Conservation (phyloP, 2,329 filamentous ascomycete genomes). For the Canariomyces notabilis region DNA sequence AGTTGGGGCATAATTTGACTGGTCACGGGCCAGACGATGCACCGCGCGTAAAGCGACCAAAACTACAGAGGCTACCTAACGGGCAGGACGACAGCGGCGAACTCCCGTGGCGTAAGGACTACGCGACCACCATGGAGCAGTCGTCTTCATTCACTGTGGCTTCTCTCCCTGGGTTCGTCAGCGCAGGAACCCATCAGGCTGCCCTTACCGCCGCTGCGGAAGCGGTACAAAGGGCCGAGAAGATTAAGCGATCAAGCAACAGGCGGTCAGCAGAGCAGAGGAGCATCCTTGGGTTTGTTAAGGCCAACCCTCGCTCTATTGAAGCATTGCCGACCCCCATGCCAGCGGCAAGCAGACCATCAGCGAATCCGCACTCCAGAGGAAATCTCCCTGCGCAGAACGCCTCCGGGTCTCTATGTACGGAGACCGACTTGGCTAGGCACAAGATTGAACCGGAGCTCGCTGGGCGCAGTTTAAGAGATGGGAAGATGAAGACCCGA, state of each 20-base stretch:
- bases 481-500: constrained; percentile 32
- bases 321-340: background rate
- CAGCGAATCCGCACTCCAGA: background rate
- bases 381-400: background rate
- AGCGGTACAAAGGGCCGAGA: constrained; percentile 15
- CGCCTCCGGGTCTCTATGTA: constrained; percentile 7
- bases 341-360: background rate
- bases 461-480: constrained; percentile 39
- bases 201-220: constrained; percentile 30
- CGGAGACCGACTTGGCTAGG: constrained; percentile 3
- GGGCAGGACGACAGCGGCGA: constrained; percentile 28
- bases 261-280: constrained; percentile 36
- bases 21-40: constrained; percentile 13
- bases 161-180: constrained; percentile 56
- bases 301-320: constrained; percentile 18
- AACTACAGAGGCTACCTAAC: constrained; percentile 28
- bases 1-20: constrained; percentile 30
- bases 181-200: constrained; percentile 51
- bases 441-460: constrained; percentile 24
- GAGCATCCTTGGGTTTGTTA: constrained; percentile 40
- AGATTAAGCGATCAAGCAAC: constrained; percentile 25
- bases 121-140: constrained; percentile 59
- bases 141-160: constrained; percentile 55
- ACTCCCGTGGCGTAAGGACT: constrained; percentile 38
- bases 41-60: constrained; percentile 26